These are phyloP conservation scores for Ananas comosus DNA, from an alignment of 176 grass and related monocot species.

Conservation along the genomic window DNA sequence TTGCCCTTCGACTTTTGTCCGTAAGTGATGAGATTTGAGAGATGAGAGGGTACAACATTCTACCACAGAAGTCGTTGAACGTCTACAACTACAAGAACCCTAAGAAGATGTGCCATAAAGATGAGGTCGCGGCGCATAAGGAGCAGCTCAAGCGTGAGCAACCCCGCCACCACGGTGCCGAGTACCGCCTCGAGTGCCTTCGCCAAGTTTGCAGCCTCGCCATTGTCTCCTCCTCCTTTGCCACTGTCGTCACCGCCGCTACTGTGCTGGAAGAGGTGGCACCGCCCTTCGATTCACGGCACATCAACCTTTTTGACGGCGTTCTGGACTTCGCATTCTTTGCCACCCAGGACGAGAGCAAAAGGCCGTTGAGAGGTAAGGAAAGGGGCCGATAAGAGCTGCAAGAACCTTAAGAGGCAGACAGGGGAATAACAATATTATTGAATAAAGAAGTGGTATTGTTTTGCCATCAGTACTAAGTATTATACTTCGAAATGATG, in stretches of 20 bases:
- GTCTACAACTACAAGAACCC: constrained; percentile 91
- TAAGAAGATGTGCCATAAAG: constrained; percentile 70
- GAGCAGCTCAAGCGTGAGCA: constrained; percentile 77
- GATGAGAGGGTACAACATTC: constrained; percentile 91
- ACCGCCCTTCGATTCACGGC: constrained; percentile 14
- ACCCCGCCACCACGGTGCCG: constrained; percentile 53
- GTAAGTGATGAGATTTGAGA: background rate
- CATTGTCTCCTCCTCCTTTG: background rate
- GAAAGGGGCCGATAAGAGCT: constrained; percentile 14
- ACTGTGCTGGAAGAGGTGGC: constrained; percentile 1
- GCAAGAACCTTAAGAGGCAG: constrained; percentile 34
- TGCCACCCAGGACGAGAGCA: constrained; percentile 27
- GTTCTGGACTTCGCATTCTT: constrained; percentile 48
- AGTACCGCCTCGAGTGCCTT: constrained; percentile 56
- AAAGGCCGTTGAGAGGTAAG: constrained; percentile 29
- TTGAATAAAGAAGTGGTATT: too few species aligned
- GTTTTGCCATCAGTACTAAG: too few species aligned
- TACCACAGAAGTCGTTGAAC: constrained; percentile 97
- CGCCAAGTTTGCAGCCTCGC: constrained; percentile 45
- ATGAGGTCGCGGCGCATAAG: constrained; percentile 74
- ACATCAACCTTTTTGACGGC: constrained; percentile 66
- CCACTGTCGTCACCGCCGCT: background rate
- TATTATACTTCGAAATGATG: too few species aligned
- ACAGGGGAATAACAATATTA: constrained; percentile 43
- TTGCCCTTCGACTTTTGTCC: too few species aligned